Percentiles rank a stretch among this genome's conserved stretches.
Conservation (phyloP, 2,329 filamentous ascomycete genomes). For the Pyrenophora tritici-repentis region DNA sequence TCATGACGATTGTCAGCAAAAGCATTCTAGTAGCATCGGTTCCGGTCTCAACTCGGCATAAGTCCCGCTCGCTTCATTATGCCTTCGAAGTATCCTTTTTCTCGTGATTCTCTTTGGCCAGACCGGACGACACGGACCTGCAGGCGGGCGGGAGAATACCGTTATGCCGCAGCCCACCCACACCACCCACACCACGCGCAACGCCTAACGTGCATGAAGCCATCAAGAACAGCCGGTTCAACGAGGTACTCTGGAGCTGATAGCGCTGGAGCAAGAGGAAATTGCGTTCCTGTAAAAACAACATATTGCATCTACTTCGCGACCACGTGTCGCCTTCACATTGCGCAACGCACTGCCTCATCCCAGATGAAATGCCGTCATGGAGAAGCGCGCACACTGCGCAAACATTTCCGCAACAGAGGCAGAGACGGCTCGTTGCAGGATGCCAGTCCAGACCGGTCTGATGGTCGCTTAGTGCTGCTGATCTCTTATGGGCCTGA, state of each 20-base stretch:
- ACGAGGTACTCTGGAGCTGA: neutral
- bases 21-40: slow-evolving; percentile 14
- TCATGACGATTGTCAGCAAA: slow-evolving; percentile 40
- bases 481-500: slow-evolving; percentile 12
- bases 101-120: slow-evolving; percentile 10
- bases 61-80: slow-evolving; percentile 17
- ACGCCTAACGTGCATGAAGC: slow-evolving; percentile 34
- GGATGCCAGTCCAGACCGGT: slow-evolving; percentile 6
- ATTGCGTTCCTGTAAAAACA: neutral
- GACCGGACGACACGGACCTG: slow-evolving; percentile 32
- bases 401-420: too few relatives aligned
- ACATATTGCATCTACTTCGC: neutral
- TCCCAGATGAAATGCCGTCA: slow-evolving; percentile 8
- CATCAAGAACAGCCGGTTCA: slow-evolving; percentile 32
- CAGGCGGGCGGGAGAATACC: slow-evolving; percentile 34
- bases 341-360: slow-evolving; percentile 9
- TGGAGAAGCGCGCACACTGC: slow-evolving; percentile 9
- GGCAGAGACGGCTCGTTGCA: neutral
- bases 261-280: slow-evolving; percentile 6
- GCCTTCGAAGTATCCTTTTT: slow-evolving; percentile 8
- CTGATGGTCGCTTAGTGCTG: slow-evolving; percentile 5
- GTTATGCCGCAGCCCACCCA: slow-evolving; percentile 19
- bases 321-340: slow-evolving; percentile 8
- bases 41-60: slow-evolving; percentile 30
- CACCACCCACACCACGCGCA: slow-evolving; percentile 19